Percentiles rank a stretch among this genome's conserved stretches.
These are phyloP conservation scores for Posidonia oceanica DNA, from an alignment of 116 monocot genomes.

Conservation along the genomic window DNA sequence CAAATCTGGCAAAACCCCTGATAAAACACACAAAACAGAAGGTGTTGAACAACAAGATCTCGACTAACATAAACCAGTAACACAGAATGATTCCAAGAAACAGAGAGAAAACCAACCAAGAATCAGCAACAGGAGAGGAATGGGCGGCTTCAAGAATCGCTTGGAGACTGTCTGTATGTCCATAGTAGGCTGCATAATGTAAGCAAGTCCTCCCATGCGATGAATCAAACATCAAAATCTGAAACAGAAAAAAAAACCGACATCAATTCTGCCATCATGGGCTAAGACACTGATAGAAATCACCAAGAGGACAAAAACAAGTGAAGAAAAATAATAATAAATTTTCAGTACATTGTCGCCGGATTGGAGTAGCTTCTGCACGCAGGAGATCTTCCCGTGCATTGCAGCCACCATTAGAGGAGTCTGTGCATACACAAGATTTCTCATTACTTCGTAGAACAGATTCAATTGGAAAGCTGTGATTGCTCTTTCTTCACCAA, in stretches of 20 bases:
- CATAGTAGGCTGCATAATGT: conserved; percentile 79
- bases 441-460: not conserved
- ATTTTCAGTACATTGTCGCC: conserved; percentile 55
- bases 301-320: not conserved
- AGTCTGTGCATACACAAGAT: conserved; percentile 25
- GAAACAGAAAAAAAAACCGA: conserved; percentile 9
- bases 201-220: conserved; percentile 67
- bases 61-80: conserved; percentile 2
- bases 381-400: conserved; percentile 75
- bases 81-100: not conserved
- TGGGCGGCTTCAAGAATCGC: conserved; percentile 51
- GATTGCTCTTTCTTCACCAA: not conserved
- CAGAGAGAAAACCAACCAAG: conserved; percentile 38
- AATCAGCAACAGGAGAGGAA: conserved; percentile 44
- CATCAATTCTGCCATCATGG: not conserved
- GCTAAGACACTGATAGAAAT: not conserved
- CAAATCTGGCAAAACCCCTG: conserved; percentile 90
- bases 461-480: not conserved
- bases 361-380: conserved; percentile 59
- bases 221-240: conserved; percentile 97
- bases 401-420: conserved; percentile 88
- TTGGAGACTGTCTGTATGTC: conserved; percentile 63
- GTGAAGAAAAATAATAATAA: not conserved
- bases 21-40: not conserved
- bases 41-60: not conserved